These are phyloP conservation scores for Leptodermis oblonga DNA, from an alignment of 257 asterid genomes.

Conservation along the genomic window DNA sequence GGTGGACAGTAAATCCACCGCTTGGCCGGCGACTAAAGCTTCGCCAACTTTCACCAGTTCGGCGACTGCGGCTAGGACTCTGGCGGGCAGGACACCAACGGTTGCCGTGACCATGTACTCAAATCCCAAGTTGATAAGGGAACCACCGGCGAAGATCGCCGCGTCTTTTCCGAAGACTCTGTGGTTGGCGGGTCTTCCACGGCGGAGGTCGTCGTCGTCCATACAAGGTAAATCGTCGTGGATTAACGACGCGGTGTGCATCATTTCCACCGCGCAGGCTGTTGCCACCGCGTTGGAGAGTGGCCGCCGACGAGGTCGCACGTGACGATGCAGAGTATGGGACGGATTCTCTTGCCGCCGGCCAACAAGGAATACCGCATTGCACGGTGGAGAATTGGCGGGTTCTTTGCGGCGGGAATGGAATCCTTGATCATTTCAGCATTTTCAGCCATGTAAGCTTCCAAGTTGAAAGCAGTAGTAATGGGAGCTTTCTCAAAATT, in stretches of 20 bases:
- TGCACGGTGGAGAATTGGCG: conserved; percentile 57
- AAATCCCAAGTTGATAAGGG: conserved; percentile 50
- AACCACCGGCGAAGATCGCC: conserved; percentile 70
- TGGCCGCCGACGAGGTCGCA: conserved; percentile 74
- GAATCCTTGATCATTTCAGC: conserved; percentile 44
- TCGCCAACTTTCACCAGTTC: conserved; percentile 63
- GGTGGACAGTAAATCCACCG: conserved; percentile 48
- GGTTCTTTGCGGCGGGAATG: conserved; percentile 36
- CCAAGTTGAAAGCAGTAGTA: conserved; percentile 44
- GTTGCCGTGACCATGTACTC: conserved; percentile 32
- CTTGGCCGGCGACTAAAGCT: conserved; percentile 78
- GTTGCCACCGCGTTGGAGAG: conserved; percentile 51
- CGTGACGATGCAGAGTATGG: conserved; percentile 72
- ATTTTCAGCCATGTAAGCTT: conserved; percentile 41
- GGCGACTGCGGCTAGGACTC: conserved; percentile 28
- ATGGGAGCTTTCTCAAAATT: too few species aligned
- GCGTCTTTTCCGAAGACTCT: conserved; percentile 62
- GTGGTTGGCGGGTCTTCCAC: conserved; percentile 72
- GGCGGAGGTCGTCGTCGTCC: conserved; percentile 76
- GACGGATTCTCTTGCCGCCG: conserved; percentile 72
- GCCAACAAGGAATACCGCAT: conserved; percentile 73
- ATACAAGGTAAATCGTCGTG: conserved; percentile 79
- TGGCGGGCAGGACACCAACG: conserved; percentile 13
- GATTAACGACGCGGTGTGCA: conserved; percentile 67
- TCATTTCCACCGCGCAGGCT: conserved; percentile 84